phyloP scores from a whole-genome alignment of 345 rosid species.

The Atalantia buxifolia region DNA sequence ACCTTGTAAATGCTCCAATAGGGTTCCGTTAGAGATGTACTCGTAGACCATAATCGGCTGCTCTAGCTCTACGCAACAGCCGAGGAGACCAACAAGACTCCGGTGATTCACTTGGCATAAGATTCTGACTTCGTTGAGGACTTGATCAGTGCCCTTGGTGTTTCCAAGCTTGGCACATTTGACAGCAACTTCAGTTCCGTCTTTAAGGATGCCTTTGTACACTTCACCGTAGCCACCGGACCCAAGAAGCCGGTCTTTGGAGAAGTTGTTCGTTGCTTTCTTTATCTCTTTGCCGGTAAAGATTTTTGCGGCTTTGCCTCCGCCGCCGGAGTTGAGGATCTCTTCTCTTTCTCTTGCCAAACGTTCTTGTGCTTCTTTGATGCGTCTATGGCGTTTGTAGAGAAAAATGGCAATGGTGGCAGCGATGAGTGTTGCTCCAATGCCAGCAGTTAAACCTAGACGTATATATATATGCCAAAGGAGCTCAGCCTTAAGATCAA shows the following conservation, averaged over 20 bases:
- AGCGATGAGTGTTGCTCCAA: constrained; percentile 12
- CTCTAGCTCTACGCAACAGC: constrained; percentile 51
- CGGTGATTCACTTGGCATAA: constrained; percentile 53
- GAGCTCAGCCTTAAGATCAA: background rate
- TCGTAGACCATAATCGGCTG: constrained; percentile 54
- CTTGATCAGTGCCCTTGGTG: constrained; percentile 45
- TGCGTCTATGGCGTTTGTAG: constrained; percentile 30
- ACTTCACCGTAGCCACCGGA: constrained; percentile 58
- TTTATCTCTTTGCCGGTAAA: constrained; percentile 37
- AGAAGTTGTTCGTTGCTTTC: constrained; percentile 43
- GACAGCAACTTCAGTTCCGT: constrained; percentile 46
- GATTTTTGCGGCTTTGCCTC: constrained; percentile 33
- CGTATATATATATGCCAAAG: background rate
- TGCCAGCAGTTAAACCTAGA: constrained; percentile 35
- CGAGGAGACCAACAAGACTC: constrained; percentile 41
- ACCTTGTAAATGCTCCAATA: constrained; percentile 36
- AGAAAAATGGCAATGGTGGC: constrained; percentile 16
- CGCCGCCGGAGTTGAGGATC: constrained; percentile 32
- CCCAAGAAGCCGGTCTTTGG: constrained; percentile 40
- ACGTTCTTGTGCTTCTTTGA: constrained; percentile 29
- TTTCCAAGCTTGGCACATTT: constrained; percentile 55
- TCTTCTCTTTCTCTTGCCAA: constrained; percentile 29
- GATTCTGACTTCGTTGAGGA: constrained; percentile 53
- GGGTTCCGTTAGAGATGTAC: constrained; percentile 36
- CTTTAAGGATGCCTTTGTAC: constrained; percentile 37